phyloP scores from a whole-genome alignment of 192 early-diverging fungal genomes.

The Polychytrium aggregatum region DNA sequence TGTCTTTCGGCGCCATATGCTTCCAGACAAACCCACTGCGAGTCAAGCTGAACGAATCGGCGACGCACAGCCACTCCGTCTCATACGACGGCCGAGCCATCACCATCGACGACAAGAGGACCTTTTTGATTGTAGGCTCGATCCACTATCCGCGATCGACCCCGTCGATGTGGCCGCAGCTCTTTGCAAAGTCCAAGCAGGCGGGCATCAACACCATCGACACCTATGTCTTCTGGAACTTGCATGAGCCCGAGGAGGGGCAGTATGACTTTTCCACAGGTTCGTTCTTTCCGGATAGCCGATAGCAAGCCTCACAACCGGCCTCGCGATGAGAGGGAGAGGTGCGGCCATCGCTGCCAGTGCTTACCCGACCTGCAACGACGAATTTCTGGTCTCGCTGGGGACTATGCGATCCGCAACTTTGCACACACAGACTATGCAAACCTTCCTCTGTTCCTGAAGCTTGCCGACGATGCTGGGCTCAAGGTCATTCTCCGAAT shows the following conservation, averaged over 20 bases:
- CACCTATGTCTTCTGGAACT: slow-evolving; percentile 59
- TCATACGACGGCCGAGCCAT: slow-evolving; percentile 13
- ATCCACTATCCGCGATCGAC: slow-evolving; percentile 53
- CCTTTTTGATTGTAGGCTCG: slow-evolving; percentile 29
- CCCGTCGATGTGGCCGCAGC: slow-evolving; percentile 40
- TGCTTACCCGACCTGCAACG: too few relatives aligned
- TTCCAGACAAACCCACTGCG: too few relatives aligned
- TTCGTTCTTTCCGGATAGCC: too few relatives aligned
- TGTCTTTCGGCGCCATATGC: too few relatives aligned
- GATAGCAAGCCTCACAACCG: too few relatives aligned
- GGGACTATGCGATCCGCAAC: not conserved
- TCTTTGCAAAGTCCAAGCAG: slow-evolving; percentile 36
- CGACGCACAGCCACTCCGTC: too few relatives aligned
- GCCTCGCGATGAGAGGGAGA: too few relatives aligned
- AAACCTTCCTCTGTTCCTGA: slow-evolving; percentile 42
- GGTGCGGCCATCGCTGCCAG: too few relatives aligned
- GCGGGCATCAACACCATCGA: slow-evolving; percentile 49
- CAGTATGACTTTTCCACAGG: slow-evolving; percentile 43
- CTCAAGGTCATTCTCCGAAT: slow-evolving; percentile 47
- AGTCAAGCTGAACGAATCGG: too few relatives aligned
- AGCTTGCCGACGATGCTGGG: slow-evolving; percentile 26
- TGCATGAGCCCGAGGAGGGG: slow-evolving; percentile 42
- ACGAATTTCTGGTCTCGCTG: not conserved
- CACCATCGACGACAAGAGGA: slow-evolving; percentile 13
- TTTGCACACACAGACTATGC: slow-evolving; percentile 3